Evolutionary conservation across 2,329 filamentous ascomycete genomes (phyloP).

Genomic region (Pezicula rhizophila): DNA sequence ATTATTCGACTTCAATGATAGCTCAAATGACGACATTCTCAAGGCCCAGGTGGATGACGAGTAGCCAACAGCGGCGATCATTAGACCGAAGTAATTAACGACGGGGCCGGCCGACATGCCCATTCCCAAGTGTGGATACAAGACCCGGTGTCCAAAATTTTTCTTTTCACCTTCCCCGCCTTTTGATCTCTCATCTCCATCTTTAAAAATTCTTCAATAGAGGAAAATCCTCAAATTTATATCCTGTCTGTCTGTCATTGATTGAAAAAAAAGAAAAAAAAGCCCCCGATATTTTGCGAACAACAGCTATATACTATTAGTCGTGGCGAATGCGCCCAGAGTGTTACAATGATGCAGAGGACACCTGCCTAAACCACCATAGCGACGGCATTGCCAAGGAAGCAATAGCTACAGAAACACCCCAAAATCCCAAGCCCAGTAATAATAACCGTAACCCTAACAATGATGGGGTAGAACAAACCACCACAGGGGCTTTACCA

Average conservation of each 20-base stretch:
- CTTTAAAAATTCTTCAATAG: too few relatives aligned
- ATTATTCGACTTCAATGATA: not conserved
- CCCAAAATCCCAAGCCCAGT: conserved; percentile 12
- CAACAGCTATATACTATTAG: not conserved
- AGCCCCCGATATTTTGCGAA: not conserved
- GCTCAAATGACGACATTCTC: not conserved
- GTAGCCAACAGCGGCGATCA: not conserved
- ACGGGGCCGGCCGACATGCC: not conserved
- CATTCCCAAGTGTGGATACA: not conserved
- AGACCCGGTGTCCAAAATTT: not conserved
- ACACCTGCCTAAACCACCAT: conserved; percentile 34
- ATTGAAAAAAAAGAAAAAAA: too few relatives aligned
- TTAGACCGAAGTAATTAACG: not conserved
- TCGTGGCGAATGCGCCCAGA: conserved; percentile 26
- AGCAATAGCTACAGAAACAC: conserved; percentile 1
- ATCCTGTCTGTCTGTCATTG: too few relatives aligned
- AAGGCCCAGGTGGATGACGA: not conserved
- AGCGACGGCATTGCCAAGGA: not conserved
- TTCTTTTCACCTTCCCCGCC: conserved; percentile 1
- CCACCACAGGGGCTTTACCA: not conserved
- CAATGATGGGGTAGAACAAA: too few relatives aligned
- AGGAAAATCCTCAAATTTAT: too few relatives aligned
- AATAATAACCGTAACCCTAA: not conserved
- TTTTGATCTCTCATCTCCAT: not conserved
- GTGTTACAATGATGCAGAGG: conserved; percentile 30